Base-by-base conservation (phyloP, 1,284 basidiomycete genomes). In the Trametes sp. region DNA sequence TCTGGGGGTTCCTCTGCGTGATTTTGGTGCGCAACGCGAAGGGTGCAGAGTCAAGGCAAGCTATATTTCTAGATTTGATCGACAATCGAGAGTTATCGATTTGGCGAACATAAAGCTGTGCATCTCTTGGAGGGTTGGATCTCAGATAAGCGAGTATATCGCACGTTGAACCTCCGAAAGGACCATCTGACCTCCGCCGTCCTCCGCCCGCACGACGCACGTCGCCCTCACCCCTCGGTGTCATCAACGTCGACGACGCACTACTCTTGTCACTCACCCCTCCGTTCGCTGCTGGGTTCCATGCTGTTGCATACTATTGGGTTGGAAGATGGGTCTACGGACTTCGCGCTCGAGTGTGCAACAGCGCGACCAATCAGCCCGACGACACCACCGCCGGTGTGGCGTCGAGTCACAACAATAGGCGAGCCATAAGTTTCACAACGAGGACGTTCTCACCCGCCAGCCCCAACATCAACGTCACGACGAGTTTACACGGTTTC, bases 151-250 rank as follows among this genome's bases (percentile, higher is more conserved):
- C 54, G 21, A 21, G 29, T 26, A 42, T 35, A 59, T 35, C 35
- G 24, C 44, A 21, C 6, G 26, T 57, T 64, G 1, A 41, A 46
- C 38, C 51, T 61, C 65, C 65, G 65, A 66, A 59, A 62, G 24
- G 7, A 21, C 5, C 28, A 31, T 54, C 24, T 24, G 31, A 42
- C 29, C 62, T 62, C 62, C 62, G 59, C 62, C 38, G n/a, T n/a
- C n/a, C n/a, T n/a, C n/a, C n/a, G n/a, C n/a, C n/a, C n/a, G n/a
- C n/a, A n/a, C n/a, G n/a, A n/a, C n/a, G n/a, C n/a, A n/a, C n/a
- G n/a, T n/a, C n/a, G n/a, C n/a, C n/a, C 38, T 19, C 38, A 14
- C n/a, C 10, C 42, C 21, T 14, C 23, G 10, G 13, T 8, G 21
- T 21, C 16, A 21, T 44, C 19, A 8, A n/a, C 41, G 41, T 44